Evolutionary conservation across 495 filamentous ascomycete species (phyloP), one percentile per base, ranked within the genome.

Genomic region (Halenospora varia): DNA sequence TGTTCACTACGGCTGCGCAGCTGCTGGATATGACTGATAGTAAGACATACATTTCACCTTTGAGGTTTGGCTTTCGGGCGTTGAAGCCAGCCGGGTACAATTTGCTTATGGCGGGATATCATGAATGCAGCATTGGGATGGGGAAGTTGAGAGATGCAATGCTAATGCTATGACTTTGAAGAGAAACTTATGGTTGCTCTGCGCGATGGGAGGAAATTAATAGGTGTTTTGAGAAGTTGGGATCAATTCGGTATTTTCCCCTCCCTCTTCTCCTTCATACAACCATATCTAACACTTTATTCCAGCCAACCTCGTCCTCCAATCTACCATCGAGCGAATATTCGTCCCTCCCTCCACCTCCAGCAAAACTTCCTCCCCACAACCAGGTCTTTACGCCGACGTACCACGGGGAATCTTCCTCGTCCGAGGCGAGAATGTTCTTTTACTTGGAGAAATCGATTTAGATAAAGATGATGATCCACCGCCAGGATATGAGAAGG

Each of bases 1-100:
- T 97, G 92, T 98, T 98, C 76, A 96, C 95, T 15, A 98, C 94
- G 2, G 92, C 94, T 44, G 91, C 94, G 50, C 93, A 97, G 71
- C 75, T 98, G 44, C 73, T 97, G 39, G 94, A 98, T 71, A 78
- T 98, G 64, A 97, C 94, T 60, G 94, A 98, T 74, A 97, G 93
- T 97, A 81, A 77, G 88, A 57, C 54, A 56, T 24, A 57, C 54
- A 56, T 24, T 26, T 29, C 17, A 2, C 26, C 8, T 45, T 56
- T 39, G 50, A 25, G 22, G 13, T 17, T 24, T 20, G 26, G 52
- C n/a, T n/a, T n/a, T n/a, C n/a, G n/a, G n/a, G n/a, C n/a, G n/a
- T n/a, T n/a, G n/a, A n/a, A n/a, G n/a, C n/a, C n/a, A n/a, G n/a
- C n/a, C n/a, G n/a, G n/a, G n/a, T n/a, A n/a, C n/a, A n/a, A n/a